These are phyloP conservation scores for Lantana camara DNA, from an alignment of 257 asterid genomes.

Conservation along the genomic window DNA sequence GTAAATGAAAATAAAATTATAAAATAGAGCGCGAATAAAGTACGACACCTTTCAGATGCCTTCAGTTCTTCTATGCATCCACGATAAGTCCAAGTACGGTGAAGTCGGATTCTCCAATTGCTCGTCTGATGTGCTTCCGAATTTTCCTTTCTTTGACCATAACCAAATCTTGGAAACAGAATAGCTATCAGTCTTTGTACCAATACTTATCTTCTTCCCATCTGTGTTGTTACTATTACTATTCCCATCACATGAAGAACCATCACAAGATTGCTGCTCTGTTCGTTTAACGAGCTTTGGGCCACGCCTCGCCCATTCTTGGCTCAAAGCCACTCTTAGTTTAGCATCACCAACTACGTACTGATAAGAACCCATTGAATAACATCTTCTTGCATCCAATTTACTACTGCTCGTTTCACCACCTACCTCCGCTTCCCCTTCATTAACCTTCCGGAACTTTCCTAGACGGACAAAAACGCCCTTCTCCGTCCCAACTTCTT, in stretches of 20 bases:
- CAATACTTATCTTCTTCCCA: constrained; percentile 77
- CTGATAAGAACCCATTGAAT: constrained; percentile 90
- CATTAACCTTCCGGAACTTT: constrained; percentile 48
- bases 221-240: constrained; percentile 20
- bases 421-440: constrained; percentile 26
- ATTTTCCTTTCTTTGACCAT: constrained; percentile 84
- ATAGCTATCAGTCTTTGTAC: constrained; percentile 90
- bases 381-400: constrained; percentile 89
- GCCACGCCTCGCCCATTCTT: constrained; percentile 31
- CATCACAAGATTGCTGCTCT: constrained; percentile 36
- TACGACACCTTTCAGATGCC: constrained; percentile 39
- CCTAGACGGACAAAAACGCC: constrained; percentile 72
- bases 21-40: background rate
- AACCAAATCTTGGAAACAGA: constrained; percentile 98
- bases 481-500: constrained; percentile 51
- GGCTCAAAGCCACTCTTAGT: constrained; percentile 70
- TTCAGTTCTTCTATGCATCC: constrained; percentile 43
- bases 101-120: constrained; percentile 36
- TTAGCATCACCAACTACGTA: constrained; percentile 83
- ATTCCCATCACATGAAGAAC: constrained; percentile 27
- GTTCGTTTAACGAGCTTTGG: constrained; percentile 29
- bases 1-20: constrained; percentile 31
- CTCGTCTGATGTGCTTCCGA: constrained; percentile 55
- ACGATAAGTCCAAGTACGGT: constrained; percentile 44
- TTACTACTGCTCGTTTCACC: constrained; percentile 91